These are phyloP conservation scores for Claviceps maximensis DNA, from an alignment of 2,329 filamentous ascomycete species.

Conservation along the genomic window DNA sequence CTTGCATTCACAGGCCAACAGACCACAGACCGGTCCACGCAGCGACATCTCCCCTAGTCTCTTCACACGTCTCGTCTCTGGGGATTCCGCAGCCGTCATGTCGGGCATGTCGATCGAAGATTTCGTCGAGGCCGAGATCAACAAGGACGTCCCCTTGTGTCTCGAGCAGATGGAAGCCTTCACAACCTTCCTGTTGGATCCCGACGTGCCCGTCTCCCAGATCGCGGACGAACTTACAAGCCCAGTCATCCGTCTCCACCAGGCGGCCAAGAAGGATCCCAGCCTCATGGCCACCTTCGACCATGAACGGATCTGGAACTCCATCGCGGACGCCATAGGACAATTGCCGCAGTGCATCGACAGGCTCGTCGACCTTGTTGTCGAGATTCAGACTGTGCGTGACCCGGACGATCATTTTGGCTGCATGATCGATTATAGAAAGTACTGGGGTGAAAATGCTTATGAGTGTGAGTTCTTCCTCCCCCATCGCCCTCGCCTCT, in stretches of 20 bases:
- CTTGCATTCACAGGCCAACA: not conserved
- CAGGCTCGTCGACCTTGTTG: not conserved
- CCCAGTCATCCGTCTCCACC: not conserved
- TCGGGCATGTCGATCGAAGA: not conserved
- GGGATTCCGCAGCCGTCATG: not conserved
- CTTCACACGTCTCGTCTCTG: not conserved
- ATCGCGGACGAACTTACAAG: not conserved
- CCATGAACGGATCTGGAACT: not conserved
- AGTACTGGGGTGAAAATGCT: constrained; percentile 1
- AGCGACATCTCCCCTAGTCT: too few relatives aligned
- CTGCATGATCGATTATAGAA: not conserved
- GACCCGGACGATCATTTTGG: not conserved
- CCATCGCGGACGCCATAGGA: not conserved
- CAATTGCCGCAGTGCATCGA: not conserved
- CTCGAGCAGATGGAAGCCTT: not conserved
- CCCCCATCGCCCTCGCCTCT: too few relatives aligned
- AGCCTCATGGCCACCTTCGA: not conserved
- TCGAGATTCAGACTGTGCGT: constrained; percentile 1
- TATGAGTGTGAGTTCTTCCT: not conserved
- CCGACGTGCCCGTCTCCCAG: not conserved
- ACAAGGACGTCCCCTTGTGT: not conserved
- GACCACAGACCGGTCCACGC: too few relatives aligned
- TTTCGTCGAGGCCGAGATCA: not conserved
- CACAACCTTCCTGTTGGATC: not conserved
- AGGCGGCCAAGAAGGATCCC: not conserved